phyloP scores from a whole-genome alignment of 495 filamentous ascomycete genomes.

The Durotheca rogersii region DNA sequence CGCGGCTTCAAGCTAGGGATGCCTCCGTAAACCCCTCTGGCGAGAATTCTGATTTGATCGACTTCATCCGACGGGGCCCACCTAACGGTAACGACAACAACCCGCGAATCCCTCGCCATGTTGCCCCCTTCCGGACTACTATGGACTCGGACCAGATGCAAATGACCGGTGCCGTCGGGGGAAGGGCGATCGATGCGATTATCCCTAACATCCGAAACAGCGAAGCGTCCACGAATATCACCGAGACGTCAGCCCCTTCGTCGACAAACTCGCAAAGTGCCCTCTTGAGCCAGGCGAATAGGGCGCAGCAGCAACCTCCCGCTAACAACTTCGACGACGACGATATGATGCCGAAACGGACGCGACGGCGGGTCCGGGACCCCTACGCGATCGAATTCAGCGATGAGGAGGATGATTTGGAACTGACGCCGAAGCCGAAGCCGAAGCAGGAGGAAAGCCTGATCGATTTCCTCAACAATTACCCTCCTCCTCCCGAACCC shows the following conservation, averaged over 20 bases:
- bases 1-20: conserved; percentile 68
- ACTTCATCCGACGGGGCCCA: conserved; percentile 88
- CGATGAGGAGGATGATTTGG: conserved; percentile 68
- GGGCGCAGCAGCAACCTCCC: conserved; percentile 20
- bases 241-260: conserved; percentile 42
- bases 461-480: conserved; percentile 83
- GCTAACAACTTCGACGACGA: conserved; percentile 42
- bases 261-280: conserved; percentile 56
- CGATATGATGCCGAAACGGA: conserved; percentile 61
- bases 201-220: conserved; percentile 45
- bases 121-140: conserved; percentile 81
- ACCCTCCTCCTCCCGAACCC: conserved; percentile 67
- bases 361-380: conserved; percentile 75
- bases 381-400: conserved; percentile 89
- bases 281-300: conserved; percentile 41
- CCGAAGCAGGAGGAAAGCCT: conserved; percentile 67
- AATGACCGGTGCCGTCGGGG: conserved; percentile 50
- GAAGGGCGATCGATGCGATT: conserved; percentile 52
- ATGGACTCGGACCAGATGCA: conserved; percentile 79
- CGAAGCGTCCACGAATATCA: conserved; percentile 47
- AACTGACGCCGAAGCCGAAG: conserved; percentile 35
- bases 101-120: conserved; percentile 75
- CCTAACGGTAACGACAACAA: conserved; percentile 47
- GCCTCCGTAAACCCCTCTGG: conserved; percentile 61
- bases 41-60: conserved; percentile 81